These are phyloP conservation scores for Colletotrichum sp. DNA, from an alignment of 2,329 filamentous ascomycete genomes.

Conservation along the genomic window DNA sequence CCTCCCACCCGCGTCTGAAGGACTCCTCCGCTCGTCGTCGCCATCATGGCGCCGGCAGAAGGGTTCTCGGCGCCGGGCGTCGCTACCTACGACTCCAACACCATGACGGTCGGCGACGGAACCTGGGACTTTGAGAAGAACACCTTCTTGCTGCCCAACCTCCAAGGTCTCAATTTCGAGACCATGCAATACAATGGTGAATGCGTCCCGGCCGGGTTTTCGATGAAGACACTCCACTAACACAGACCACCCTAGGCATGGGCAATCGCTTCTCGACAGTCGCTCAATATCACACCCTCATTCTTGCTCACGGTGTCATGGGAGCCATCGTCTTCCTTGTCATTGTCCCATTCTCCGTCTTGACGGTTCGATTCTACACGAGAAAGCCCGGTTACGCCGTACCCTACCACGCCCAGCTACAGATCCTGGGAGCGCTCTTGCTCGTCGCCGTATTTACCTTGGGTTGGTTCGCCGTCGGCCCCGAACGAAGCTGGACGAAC, in stretches of 20 bases:
- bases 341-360: constrained; percentile 75
- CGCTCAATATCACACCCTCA: constrained; percentile 71
- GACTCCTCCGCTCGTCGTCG: constrained; percentile 35
- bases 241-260: constrained; percentile 65
- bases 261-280: constrained; percentile 77
- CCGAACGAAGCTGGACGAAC: constrained; percentile 74
- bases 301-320: constrained; percentile 75
- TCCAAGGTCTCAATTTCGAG: constrained; percentile 77
- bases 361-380: constrained; percentile 75
- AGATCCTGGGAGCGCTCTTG: constrained; percentile 71
- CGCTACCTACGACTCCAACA: constrained; percentile 74
- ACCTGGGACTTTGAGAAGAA: constrained; percentile 83
- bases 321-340: constrained; percentile 77
- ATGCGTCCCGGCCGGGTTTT: constrained; percentile 21
- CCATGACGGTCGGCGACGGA: constrained; percentile 80
- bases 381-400: constrained; percentile 65
- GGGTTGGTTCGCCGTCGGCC: constrained; percentile 80
- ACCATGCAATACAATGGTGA: constrained; percentile 86
- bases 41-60: constrained; percentile 65
- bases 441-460: constrained; percentile 75
- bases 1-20: constrained; percentile 5
- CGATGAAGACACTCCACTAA: constrained; percentile 12
- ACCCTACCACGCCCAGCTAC: constrained; percentile 75
- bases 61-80: constrained; percentile 72
- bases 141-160: constrained; percentile 78